Evolutionary conservation across 208 protist genomes (phyloP).

Genomic region (Strigomonas culicis): DNA sequence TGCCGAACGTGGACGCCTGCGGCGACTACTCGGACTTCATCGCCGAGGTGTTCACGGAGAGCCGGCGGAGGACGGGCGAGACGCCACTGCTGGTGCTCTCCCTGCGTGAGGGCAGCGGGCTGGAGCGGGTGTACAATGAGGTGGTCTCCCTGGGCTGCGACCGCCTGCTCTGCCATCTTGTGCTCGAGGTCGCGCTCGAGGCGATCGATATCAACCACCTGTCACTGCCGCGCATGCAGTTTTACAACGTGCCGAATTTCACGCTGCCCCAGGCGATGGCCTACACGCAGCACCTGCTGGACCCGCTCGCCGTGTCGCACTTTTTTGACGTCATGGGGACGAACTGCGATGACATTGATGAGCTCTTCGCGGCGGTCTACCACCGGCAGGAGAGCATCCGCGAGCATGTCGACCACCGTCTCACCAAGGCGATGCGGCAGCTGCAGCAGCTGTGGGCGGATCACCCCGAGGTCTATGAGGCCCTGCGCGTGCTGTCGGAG

Average conservation of each 20-base stretch:
- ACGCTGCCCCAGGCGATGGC: slow-evolving; percentile 51
- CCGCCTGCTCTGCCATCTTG: slow-evolving; percentile 65
- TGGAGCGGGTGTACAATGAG: slow-evolving; percentile 79
- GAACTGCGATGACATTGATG: slow-evolving; percentile 76
- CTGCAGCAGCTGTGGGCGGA: slow-evolving; percentile 30
- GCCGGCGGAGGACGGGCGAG: slow-evolving; percentile 63
- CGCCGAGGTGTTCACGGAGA: slow-evolving; percentile 58
- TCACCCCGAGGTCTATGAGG: slow-evolving; percentile 11
- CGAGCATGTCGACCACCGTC: slow-evolving; percentile 61
- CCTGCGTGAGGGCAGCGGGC: slow-evolving; percentile 64
- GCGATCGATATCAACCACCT: slow-evolving; percentile 48
- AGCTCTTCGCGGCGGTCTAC: slow-evolving; percentile 65
- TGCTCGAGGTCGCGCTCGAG: slow-evolving; percentile 76
- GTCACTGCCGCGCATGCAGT: slow-evolving; percentile 68
- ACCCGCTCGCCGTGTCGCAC: slow-evolving; percentile 54
- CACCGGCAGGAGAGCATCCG: slow-evolving; percentile 43
- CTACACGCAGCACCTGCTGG: slow-evolving; percentile 75
- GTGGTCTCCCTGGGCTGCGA: slow-evolving; percentile 65
- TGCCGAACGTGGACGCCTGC: slow-evolving; percentile 80
- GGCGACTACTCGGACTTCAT: slow-evolving; percentile 81
- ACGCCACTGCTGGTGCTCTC: slow-evolving; percentile 71
- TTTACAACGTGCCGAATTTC: slow-evolving; percentile 76
- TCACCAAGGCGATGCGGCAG: slow-evolving; percentile 77
- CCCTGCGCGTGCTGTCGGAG: slow-evolving; percentile 52
- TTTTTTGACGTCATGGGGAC: slow-evolving; percentile 78